phyloP scores from a whole-genome alignment of 2,329 filamentous ascomycete species.

The Fusarium sterilihyphosum region DNA sequence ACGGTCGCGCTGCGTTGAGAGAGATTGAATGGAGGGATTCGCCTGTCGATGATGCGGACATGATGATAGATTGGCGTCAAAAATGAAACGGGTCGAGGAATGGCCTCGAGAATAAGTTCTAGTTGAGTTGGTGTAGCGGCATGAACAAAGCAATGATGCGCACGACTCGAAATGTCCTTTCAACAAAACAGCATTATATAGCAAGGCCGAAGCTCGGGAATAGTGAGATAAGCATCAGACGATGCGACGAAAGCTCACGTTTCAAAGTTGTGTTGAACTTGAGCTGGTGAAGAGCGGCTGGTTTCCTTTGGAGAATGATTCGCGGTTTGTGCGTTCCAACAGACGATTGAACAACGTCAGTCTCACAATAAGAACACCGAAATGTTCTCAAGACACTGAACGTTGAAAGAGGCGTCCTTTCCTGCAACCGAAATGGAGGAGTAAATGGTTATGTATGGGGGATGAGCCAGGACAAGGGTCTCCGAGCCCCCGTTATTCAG shows the following conservation, averaged over 20 bases:
- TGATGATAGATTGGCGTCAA: constrained; percentile 46
- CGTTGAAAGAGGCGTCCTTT: constrained; percentile 30
- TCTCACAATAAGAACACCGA: constrained; percentile 10
- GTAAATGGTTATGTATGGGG: constrained; percentile 43
- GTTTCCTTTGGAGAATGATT: neutral
- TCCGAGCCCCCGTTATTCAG: constrained; percentile 13
- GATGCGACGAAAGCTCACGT: constrained; percentile 22
- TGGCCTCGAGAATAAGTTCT: neutral
- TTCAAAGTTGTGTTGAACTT: constrained; percentile 2
- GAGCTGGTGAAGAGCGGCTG: neutral
- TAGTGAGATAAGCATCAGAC: constrained; percentile 27
- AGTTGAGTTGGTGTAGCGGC: neutral
- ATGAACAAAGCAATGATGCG: neutral
- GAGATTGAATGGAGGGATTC: constrained; percentile 60
- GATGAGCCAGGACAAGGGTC: constrained; percentile 36
- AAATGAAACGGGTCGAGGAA: constrained; percentile 32
- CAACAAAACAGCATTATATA: constrained; percentile 37
- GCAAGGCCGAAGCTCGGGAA: constrained; percentile 7
- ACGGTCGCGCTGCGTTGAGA: constrained; percentile 53
- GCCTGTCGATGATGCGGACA: constrained; percentile 65
- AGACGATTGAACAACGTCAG: constrained; percentile 12
- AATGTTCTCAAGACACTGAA: constrained; percentile 15
- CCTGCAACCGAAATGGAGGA: constrained; percentile 36
- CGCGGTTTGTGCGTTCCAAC: neutral
- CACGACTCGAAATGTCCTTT: constrained; percentile 21